Percentiles rank a stretch among this genome's conserved stretches.
Conservation (phyloP, 345 rosid genomes). For the Orychophragmus violaceus region DNA sequence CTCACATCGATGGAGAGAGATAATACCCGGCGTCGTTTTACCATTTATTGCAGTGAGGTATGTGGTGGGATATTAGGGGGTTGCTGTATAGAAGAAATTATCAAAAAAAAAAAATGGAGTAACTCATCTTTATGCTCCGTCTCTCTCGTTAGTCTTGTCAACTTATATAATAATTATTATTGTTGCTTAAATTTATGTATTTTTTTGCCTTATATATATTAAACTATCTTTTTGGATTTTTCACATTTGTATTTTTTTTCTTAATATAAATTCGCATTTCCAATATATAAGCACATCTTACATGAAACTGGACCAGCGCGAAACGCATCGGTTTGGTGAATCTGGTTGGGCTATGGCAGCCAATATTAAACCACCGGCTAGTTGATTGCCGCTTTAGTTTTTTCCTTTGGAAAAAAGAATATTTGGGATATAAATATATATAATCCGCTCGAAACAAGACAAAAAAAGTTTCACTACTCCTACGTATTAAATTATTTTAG, state of each 20-base stretch:
- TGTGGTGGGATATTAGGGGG: conserved; percentile 1
- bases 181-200: background rate
- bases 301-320: background rate
- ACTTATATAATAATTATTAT: conserved; percentile 2
- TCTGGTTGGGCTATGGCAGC: too few species aligned
- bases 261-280: background rate
- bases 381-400: too few species aligned
- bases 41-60: background rate
- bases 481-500: background rate
- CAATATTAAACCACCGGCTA: too few species aligned
- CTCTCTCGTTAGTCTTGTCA: conserved; percentile 2
- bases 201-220: background rate
- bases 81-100: conserved; percentile 9
- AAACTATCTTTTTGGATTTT: conserved; percentile 2
- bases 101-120: background rate
- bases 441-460: background rate
- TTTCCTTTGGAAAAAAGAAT: too few species aligned
- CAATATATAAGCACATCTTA: background rate
- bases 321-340: background rate
- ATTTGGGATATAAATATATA: too few species aligned
- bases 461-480: too few species aligned
- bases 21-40: background rate
- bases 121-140: conserved; percentile 22
- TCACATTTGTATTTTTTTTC: too few species aligned
- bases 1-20: background rate